A percentile compares a stretch with the other conserved stretches of the same genome.
Evolutionary conservation across 208 protist genomes (phyloP).

Genomic region (Crithidia expoeki): DNA sequence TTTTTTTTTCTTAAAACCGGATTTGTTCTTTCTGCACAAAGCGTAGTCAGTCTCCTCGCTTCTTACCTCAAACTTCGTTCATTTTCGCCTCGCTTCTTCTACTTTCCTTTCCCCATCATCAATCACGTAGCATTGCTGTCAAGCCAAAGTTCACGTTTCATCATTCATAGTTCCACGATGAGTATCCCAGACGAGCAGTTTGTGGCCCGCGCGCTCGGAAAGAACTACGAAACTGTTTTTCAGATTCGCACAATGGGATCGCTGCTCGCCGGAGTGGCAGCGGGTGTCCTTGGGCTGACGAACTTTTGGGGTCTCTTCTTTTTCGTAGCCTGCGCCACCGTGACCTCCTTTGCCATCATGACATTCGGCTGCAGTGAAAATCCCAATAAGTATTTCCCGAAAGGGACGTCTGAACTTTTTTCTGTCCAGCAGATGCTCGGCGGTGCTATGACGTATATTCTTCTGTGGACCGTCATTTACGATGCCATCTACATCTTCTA

Average conservation of each 20-base stretch:
- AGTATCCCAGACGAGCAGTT: slow-evolving; percentile 56
- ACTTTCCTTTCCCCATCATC: too few relatives aligned
- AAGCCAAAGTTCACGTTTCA: slow-evolving; percentile 15
- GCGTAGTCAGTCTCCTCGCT: neutral
- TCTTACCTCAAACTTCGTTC: slow-evolving; percentile 4
- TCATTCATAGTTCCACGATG: slow-evolving; percentile 31
- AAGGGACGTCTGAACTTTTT: slow-evolving; percentile 67
- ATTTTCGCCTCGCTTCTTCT: slow-evolving; percentile 1
- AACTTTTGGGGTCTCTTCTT: slow-evolving; percentile 72
- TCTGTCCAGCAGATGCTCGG: slow-evolving; percentile 62
- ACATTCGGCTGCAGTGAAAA: slow-evolving; percentile 56
- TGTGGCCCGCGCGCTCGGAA: slow-evolving; percentile 50
- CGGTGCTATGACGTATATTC: slow-evolving; percentile 83
- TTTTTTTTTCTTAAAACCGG: too few relatives aligned
- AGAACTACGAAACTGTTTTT: slow-evolving; percentile 66
- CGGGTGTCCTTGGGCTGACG: slow-evolving; percentile 79
- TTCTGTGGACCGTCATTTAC: slow-evolving; percentile 88
- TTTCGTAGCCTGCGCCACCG: slow-evolving; percentile 55
- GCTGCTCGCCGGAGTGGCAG: slow-evolving; percentile 73
- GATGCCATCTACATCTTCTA: slow-evolving; percentile 90
- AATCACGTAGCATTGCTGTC: too few relatives aligned
- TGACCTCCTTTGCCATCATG: slow-evolving; percentile 69
- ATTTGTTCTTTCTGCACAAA: too few relatives aligned
- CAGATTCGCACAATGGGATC: slow-evolving; percentile 79
- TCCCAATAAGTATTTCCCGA: slow-evolving; percentile 76